These are phyloP conservation scores for Hygrocybe punicea DNA, from an alignment of 768 basidiomycete species.

Conservation along the genomic window DNA sequence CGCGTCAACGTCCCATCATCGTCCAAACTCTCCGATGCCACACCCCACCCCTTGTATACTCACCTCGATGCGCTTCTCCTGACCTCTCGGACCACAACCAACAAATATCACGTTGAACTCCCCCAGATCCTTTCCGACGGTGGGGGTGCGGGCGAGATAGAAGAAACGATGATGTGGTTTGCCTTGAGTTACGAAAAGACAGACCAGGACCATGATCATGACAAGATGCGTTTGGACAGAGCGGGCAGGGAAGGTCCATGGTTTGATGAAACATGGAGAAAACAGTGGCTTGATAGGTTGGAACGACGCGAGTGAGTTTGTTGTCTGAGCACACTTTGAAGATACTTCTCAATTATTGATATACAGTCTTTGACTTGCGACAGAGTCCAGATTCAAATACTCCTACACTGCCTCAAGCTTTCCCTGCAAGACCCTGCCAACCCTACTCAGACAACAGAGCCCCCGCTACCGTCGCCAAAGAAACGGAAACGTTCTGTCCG, in stretches of 20 bases:
- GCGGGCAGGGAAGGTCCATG: conserved; percentile 34
- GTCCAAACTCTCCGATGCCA: conserved; percentile 15
- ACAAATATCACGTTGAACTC: conserved; percentile 66
- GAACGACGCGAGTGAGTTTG: conserved; percentile 61
- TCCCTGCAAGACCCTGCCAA: conserved; percentile 49
- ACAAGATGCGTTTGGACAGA: too few relatives aligned
- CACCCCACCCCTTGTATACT: conserved; percentile 54
- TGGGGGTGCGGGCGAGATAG: conserved; percentile 59
- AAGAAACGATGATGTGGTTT: conserved; percentile 79
- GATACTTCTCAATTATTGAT: not conserved
- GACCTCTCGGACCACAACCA: conserved; percentile 48
- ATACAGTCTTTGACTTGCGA: not conserved
- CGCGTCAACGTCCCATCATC: conserved; percentile 44
- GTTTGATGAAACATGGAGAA: conserved; percentile 53
- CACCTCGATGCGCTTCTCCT: conserved; percentile 62
- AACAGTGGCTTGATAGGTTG: conserved; percentile 58
- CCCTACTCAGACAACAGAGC: conserved; percentile 17
- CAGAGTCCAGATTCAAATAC: conserved; percentile 73
- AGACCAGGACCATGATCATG: too few relatives aligned
- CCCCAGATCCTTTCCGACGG: conserved; percentile 55
- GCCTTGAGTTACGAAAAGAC: conserved; percentile 59
- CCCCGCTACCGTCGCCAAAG: conserved; percentile 26
- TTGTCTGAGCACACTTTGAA: not conserved
- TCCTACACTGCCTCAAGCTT: conserved; percentile 63
- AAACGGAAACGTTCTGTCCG: conserved; percentile 29